phyloP scores from a whole-genome alignment of 352 stramenopile genomes.

The Globisporangium apiculatum region DNA sequence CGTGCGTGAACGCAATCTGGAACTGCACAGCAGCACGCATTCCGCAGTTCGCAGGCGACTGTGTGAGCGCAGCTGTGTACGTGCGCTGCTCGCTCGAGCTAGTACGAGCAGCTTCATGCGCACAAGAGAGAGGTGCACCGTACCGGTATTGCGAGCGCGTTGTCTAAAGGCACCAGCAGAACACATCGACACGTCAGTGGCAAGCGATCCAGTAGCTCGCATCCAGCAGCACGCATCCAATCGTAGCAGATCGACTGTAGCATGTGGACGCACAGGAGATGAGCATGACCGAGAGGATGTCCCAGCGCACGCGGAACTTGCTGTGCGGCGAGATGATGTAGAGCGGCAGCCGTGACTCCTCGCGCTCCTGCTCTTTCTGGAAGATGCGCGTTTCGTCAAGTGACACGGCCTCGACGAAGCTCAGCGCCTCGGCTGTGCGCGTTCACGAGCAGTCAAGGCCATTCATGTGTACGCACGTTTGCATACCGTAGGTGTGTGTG shows the following conservation, averaged over 20 bases:
- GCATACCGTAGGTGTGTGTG: neutral
- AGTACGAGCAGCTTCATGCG: no score
- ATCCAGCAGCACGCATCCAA: no score
- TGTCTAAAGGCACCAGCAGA: conserved; percentile 30
- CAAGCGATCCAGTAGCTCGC: no score
- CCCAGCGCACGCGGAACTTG: conserved; percentile 74
- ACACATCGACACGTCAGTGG: neutral
- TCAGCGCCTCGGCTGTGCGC: conserved; percentile 48
- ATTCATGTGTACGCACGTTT: neutral
- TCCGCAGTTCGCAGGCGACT: no score
- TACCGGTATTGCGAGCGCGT: conserved; percentile 65
- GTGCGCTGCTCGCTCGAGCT: neutral
- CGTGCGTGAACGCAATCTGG: conserved; percentile 49
- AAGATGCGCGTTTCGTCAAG: conserved; percentile 86
- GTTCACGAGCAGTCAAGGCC: neutral
- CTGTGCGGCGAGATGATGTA: conserved; percentile 70
- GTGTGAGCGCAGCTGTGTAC: no score
- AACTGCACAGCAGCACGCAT: conserved; percentile 28
- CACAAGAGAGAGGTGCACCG: neutral
- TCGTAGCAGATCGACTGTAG: no score
- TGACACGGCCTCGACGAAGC: conserved; percentile 70
- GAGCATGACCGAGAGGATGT: conserved; percentile 56
- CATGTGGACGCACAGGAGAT: conserved; percentile 49
- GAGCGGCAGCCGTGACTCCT: conserved; percentile 73
- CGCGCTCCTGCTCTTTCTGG: conserved; percentile 75